Conservation (phyloP, 805 yeast species). For the Saturnispora sekii region DNA sequence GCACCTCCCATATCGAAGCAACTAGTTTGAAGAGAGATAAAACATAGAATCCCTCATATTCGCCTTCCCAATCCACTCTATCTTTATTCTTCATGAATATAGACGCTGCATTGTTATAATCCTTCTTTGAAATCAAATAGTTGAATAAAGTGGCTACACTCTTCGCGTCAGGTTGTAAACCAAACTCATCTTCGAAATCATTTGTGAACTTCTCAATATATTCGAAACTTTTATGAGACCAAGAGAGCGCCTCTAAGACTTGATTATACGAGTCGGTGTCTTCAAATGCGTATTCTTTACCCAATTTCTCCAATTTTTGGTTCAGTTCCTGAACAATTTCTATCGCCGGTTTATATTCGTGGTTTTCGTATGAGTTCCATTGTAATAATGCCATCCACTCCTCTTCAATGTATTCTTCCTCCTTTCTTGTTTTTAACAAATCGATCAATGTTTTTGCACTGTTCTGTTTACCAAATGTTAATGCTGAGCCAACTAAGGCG, state of each 20-base stretch:
- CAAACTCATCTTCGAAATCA: constrained; percentile 25
- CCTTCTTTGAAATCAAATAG: constrained; percentile 11
- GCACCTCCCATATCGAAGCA: constrained; percentile 14
- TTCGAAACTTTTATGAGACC: constrained; percentile 19
- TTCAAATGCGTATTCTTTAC: constrained; percentile 15
- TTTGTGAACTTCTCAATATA: constrained; percentile 20
- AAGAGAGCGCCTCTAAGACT: constrained; percentile 21
- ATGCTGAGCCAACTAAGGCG: constrained; percentile 19
- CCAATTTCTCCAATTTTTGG: constrained; percentile 8
- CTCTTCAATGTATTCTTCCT: constrained; percentile 12
- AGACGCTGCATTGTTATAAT: constrained; percentile 6
- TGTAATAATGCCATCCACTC: constrained; percentile 23
- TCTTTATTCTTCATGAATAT: constrained; percentile 21
- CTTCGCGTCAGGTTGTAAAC: constrained; percentile 28
- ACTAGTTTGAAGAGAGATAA: constrained; percentile 22
- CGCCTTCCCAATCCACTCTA: constrained; percentile 35
- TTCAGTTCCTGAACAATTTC: constrained; percentile 23
- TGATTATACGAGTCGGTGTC: constrained; percentile 20
- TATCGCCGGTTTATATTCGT: constrained; percentile 15
- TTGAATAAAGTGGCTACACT: constrained; percentile 29
- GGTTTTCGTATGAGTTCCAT: constrained; percentile 13
- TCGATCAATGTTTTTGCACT: constrained; percentile 15
- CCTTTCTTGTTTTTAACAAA: constrained; percentile 9
- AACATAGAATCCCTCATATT: constrained; percentile 22
- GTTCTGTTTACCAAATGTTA: constrained; percentile 16